phyloP scores from a whole-genome alignment of 108 stramenopile genomes.

The Discostella pseudostelligera region DNA sequence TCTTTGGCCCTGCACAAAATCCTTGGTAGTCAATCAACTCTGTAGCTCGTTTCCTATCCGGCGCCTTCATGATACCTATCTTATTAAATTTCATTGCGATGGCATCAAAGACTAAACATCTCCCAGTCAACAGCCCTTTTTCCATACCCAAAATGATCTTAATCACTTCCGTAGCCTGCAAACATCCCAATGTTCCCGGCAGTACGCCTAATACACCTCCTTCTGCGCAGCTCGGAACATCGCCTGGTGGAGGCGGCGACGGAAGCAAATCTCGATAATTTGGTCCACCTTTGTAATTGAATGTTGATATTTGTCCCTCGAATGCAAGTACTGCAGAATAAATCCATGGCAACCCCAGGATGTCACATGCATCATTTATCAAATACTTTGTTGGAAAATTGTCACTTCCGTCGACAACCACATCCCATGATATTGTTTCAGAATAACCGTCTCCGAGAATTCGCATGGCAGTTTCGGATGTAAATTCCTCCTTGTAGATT shows the following conservation, averaged over 20 bases:
- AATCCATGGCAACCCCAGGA: slow-evolving; percentile 78
- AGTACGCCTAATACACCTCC: slow-evolving; percentile 94
- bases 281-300: slow-evolving; percentile 79
- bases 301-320: slow-evolving; percentile 91
- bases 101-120: slow-evolving; percentile 86
- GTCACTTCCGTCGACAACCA: slow-evolving; percentile 93
- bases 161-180: slow-evolving; percentile 91
- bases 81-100: slow-evolving; percentile 77
- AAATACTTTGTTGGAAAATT: slow-evolving; percentile 97
- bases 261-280: slow-evolving; percentile 91
- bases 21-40: slow-evolving; percentile 86
- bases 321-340: slow-evolving; percentile 93
- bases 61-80: slow-evolving; percentile 51
- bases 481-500: slow-evolving; percentile 71
- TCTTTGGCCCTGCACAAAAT: slow-evolving; percentile 81
- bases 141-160: slow-evolving; percentile 77
- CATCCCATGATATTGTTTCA: slow-evolving; percentile 50
- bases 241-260: slow-evolving; percentile 85
- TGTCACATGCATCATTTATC: slow-evolving; percentile 91
- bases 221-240: slow-evolving; percentile 94
- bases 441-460: slow-evolving; percentile 68
- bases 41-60: slow-evolving; percentile 48
- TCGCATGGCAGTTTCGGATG: slow-evolving; percentile 67
- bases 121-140: slow-evolving; percentile 63
- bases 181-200: slow-evolving; percentile 92